These are phyloP conservation scores for Trichoderma citrinoviride DNA, from an alignment of 2,329 filamentous ascomycete genomes.

Conservation along the genomic window DNA sequence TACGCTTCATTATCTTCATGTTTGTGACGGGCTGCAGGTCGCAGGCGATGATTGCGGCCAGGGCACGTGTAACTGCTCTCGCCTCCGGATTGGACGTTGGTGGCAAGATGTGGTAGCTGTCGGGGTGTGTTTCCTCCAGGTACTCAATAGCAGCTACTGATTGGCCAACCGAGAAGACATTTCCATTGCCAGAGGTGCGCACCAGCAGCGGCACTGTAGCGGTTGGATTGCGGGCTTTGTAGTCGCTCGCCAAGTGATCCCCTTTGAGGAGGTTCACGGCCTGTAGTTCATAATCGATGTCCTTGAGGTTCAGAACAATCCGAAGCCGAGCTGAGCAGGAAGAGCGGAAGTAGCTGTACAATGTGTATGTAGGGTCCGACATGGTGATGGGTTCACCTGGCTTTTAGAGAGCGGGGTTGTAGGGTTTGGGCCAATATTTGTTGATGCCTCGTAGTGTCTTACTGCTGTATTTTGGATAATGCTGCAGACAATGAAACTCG, in stretches of 20 bases:
- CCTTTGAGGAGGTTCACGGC: slow-evolving; percentile 54
- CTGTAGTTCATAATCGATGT: slow-evolving; percentile 45
- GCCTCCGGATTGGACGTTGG: slow-evolving; percentile 40
- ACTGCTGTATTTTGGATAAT: too few species aligned
- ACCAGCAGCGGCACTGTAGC: slow-evolving; percentile 54
- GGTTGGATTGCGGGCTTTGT: slow-evolving; percentile 52
- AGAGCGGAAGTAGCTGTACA: slow-evolving; percentile 62
- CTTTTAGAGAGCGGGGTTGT: not conserved
- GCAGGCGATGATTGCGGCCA: slow-evolving; percentile 53
- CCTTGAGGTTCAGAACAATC: slow-evolving; percentile 57
- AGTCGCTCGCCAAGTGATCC: slow-evolving; percentile 48
- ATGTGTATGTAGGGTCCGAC: slow-evolving; percentile 35
- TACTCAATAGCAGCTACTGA: slow-evolving; percentile 61
- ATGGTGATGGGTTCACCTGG: not conserved
- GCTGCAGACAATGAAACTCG: not conserved
- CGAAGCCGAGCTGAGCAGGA: slow-evolving; percentile 61
- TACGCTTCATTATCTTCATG: slow-evolving; percentile 48
- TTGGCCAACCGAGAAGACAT: slow-evolving; percentile 48
- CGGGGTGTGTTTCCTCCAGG: slow-evolving; percentile 54
- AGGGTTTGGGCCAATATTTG: too few species aligned
- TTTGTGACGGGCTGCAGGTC: slow-evolving; percentile 63
- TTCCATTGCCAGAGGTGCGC: slow-evolving; percentile 30
- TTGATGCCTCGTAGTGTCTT: too few species aligned
- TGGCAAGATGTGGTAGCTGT: slow-evolving; percentile 46
- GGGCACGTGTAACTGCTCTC: slow-evolving; percentile 51